Percentiles rank a stretch among this genome's conserved stretches.
Evolutionary conservation across 345 rosid genomes (phyloP).

Genomic region (Kandelia obovata): DNA sequence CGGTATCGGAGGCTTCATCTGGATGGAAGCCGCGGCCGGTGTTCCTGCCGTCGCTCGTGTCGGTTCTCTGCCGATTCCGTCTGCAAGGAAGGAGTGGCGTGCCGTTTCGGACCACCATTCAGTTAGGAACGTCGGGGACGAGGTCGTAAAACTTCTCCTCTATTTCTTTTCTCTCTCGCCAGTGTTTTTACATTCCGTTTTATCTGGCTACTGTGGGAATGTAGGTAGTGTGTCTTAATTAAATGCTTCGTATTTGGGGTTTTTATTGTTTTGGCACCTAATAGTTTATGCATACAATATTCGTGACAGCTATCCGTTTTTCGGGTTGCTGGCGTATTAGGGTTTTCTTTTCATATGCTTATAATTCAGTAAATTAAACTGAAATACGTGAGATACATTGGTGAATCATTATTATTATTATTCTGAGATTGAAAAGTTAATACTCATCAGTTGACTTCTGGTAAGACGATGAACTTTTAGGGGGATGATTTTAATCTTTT

Average conservation of each 20-base stretch:
- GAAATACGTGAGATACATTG: background rate
- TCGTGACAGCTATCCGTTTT: too few species aligned
- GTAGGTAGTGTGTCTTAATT: too few species aligned
- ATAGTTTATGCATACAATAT: too few species aligned
- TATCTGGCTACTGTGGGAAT: constrained; percentile 1
- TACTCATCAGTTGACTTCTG: background rate
- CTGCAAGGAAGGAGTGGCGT: constrained; percentile 84
- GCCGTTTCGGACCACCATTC: constrained; percentile 77
- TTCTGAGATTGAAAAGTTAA: background rate
- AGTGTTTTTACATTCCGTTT: background rate
- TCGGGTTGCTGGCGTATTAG: too few species aligned
- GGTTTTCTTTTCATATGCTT: too few species aligned
- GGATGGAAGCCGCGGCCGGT: constrained; percentile 82
- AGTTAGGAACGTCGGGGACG: constrained; percentile 50
- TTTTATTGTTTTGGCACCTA: too few species aligned
- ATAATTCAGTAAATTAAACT: too few species aligned
- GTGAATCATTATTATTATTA: background rate
- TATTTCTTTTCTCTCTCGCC: background rate
- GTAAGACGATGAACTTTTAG: background rate
- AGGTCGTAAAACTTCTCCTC: constrained; percentile 34
- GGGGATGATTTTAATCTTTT: too few species aligned
- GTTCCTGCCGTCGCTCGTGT: constrained; percentile 53
- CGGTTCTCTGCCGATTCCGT: constrained; percentile 59
- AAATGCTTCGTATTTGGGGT: too few species aligned
- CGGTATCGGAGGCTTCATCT: constrained; percentile 24